Base-by-base conservation (phyloP, 768 basidiomycete genomes). In the Termitomyces sp. region DNA sequence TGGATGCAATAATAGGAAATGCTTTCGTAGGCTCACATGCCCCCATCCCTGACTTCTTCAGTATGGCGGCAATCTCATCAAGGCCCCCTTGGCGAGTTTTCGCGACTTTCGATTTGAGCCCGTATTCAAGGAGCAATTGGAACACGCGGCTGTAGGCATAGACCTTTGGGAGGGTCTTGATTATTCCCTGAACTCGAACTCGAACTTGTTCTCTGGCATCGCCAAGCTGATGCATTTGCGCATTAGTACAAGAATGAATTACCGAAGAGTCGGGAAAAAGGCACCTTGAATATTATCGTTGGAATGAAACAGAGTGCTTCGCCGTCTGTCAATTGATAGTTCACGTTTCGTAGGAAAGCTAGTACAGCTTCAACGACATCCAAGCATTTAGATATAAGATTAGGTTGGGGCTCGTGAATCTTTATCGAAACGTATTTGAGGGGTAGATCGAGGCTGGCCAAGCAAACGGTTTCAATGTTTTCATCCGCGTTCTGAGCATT, bases 61-160 rank as follows among this genome's bases (percentile, higher is more conserved):
- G 72, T 32, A 97, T 76, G 35, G 76, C 75, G 4, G 81, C 85
- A 52, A 96, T 73, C 66, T 95, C 94, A 59, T 96, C 94, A 45
- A 95, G 73, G 19, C 88, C 78, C 12, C 92, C 91, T 70, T 93
- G 89, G 12, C 95, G 84, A 11, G 93, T 91, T 71, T 95, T 94
- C 3, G 94, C 88, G 17, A 94, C 90, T 70, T 95, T 95, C 17
- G 90, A 88, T 68, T 86, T 89, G 42, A 95, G 72, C 16, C 97
- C 96, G 66, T 95, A 82, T 39, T 97, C 92, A 11, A 97, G 79
- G 7, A 98, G 73, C 14, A 93, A 70, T 65, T 91, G 88, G 68
- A 97, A 95, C 32, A 98, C 77, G 40, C 94, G 87, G 64, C 94
- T 97, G 64, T 89, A 95, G 1, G 97, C 89, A 65, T 95, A 97